Conservation (phyloP, 148 eudicot genomes). For the Cornus suecica region DNA sequence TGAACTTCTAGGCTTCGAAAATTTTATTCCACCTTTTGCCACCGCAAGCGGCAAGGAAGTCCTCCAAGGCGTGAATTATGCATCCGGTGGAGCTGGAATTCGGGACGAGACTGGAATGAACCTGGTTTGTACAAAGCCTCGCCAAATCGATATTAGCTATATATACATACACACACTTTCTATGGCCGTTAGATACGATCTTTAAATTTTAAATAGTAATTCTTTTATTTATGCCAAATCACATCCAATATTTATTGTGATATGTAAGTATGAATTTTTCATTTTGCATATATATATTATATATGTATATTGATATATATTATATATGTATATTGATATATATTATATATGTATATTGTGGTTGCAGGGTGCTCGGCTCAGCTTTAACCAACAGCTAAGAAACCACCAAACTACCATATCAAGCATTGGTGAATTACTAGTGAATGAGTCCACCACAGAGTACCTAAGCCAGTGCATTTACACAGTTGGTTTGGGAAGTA, state of each 20-base stretch:
- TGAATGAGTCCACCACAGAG: neutral
- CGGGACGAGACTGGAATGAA: conserved; percentile 19
- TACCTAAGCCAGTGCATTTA: conserved; percentile 44
- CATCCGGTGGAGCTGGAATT: conserved; percentile 38
- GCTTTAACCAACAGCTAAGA: conserved; percentile 35
- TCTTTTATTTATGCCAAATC: no score
- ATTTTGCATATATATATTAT: no score
- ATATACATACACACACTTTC: no score
- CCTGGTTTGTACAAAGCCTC: no score
- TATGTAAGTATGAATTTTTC: no score
- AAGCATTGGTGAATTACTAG: neutral
- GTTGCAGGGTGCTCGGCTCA: conserved; percentile 41
- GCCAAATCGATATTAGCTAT: conserved; percentile 18
- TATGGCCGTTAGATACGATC: no score
- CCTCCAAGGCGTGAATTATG: conserved; percentile 34
- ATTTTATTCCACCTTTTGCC: conserved; percentile 19
- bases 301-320: no score
- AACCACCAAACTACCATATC: conserved; percentile 29
- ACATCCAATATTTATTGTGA: no score
- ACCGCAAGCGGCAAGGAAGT: conserved; percentile 16
- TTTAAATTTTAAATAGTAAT: no score
- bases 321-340: no score
- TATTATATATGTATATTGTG: no score
- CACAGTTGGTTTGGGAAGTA: conserved; percentile 43
- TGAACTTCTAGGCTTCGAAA: conserved; percentile 30